Percentiles rank a stretch among this genome's conserved stretches.
These are phyloP conservation scores for Saturnispora sekii DNA, from an alignment of 805 yeast species.

Conservation along the genomic window DNA sequence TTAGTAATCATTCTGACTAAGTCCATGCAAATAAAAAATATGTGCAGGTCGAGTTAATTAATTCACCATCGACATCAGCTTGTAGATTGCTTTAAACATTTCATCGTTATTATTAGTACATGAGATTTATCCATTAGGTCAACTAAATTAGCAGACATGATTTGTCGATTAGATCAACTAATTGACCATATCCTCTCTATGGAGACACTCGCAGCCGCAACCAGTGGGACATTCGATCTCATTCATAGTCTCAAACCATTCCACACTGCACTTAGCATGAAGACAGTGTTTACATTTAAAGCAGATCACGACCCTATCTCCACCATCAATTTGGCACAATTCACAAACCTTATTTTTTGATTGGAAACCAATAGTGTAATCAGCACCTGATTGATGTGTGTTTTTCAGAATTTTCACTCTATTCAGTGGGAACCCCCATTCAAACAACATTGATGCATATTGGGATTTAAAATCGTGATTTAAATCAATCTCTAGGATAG, in stretches of 20 bases:
- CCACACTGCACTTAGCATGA: conserved; percentile 68
- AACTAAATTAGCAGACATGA: too few relatives aligned
- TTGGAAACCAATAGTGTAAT: neutral
- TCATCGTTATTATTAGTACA: too few relatives aligned
- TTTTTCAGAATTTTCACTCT: conserved; percentile 70
- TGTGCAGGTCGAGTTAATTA: neutral
- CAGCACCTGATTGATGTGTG: conserved; percentile 26
- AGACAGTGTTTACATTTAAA: conserved; percentile 66
- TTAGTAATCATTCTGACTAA: too few relatives aligned
- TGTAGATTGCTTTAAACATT: too few relatives aligned
- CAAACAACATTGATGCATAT: conserved; percentile 66
- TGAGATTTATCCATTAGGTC: too few relatives aligned
- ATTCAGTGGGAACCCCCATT: conserved; percentile 80
- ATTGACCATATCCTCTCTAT: neutral
- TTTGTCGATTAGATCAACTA: too few relatives aligned
- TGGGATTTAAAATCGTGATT: conserved; percentile 39
- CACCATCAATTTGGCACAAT: conserved; percentile 53
- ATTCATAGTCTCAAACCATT: conserved; percentile 58
- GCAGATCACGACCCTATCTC: conserved; percentile 57
- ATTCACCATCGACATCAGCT: neutral
- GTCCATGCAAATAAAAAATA: neutral
- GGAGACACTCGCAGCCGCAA: conserved; percentile 65
- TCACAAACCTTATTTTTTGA: conserved; percentile 40
- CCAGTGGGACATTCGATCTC: conserved; percentile 67
- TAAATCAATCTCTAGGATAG: conserved; percentile 35